These are phyloP conservation scores for Cyathus striatus DNA, from an alignment of 768 basidiomycete species.

Conservation along the genomic window DNA sequence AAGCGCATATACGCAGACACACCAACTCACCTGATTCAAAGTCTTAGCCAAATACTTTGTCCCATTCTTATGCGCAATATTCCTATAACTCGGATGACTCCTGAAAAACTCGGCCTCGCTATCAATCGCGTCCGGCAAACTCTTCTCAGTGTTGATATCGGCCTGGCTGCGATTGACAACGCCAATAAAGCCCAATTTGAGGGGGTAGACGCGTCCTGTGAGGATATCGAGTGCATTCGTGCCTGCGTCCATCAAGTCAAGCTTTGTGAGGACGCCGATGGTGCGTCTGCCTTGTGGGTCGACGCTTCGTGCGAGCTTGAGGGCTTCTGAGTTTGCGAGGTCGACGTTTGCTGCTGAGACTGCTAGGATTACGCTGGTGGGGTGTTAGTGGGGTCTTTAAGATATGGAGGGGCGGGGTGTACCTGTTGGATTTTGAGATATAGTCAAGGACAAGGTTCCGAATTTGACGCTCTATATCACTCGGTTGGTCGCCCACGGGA, in stretches of 20 bases:
- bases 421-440: conserved; percentile 96
- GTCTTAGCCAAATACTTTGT: conserved; percentile 92
- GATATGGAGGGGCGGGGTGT: conserved; percentile 12
- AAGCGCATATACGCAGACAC: no score
- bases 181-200: conserved; percentile 97
- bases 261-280: conserved; percentile 93
- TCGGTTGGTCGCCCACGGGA: conserved; percentile 94
- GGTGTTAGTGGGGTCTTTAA: conserved; percentile 1
- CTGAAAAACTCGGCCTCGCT: conserved; percentile 90
- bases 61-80: conserved; percentile 97
- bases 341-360: conserved; percentile 98
- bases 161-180: conserved; percentile 97
- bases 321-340: conserved; percentile 95
- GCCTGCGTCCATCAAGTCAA: conserved; percentile 98
- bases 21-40: conserved; percentile 78
- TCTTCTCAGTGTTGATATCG: conserved; percentile 87
- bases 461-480: conserved; percentile 97
- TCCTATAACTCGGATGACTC: conserved; percentile 86
- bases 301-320: conserved; percentile 93
- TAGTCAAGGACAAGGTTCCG: conserved; percentile 92
- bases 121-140: conserved; percentile 78
- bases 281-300: conserved; percentile 96
- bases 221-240: conserved; percentile 96
- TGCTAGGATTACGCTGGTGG: conserved; percentile 82
- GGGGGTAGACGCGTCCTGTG: conserved; percentile 94